These are phyloP conservation scores for Metarhizium brunneum DNA, from an alignment of 2,329 filamentous ascomycete genomes.

Conservation along the genomic window DNA sequence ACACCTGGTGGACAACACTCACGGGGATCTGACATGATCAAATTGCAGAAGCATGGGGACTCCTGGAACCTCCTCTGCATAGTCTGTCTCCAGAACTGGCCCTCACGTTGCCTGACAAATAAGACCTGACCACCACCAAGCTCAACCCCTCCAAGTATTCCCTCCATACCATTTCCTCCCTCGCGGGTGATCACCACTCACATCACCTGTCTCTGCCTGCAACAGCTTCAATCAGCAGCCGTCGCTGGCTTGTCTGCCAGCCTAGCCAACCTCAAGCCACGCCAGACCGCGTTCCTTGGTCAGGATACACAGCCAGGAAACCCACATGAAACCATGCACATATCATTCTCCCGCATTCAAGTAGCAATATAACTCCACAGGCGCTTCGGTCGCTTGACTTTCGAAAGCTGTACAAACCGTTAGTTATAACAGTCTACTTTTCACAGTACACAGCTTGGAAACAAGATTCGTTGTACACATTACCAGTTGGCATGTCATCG, in stretches of 20 bases:
- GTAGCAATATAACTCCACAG: not conserved
- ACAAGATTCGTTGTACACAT: not conserved
- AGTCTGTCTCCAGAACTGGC: not conserved
- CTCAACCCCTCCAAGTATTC: constrained; percentile 12
- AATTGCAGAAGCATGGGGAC: not conserved
- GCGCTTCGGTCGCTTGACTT: not conserved
- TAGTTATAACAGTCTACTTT: not conserved
- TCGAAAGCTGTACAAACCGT: not conserved
- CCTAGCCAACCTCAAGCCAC: not conserved
- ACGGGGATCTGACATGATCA: constrained; percentile 3
- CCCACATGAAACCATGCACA: not conserved
- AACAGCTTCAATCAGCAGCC: constrained; percentile 18
- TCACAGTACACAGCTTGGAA: constrained; percentile 3
- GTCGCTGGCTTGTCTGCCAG: constrained; percentile 14
- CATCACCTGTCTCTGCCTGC: constrained; percentile 15
- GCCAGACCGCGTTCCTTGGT: constrained; percentile 13
- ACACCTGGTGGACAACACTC: not conserved
- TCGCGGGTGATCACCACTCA: constrained; percentile 14
- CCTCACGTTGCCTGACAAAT: constrained; percentile 15
- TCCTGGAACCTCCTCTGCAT: not conserved
- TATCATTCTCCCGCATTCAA: constrained; percentile 7
- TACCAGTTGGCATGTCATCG: constrained; percentile 27
- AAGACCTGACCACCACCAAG: constrained; percentile 22
- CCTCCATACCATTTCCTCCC: constrained; percentile 12
- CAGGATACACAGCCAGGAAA: constrained; percentile 2